Conservation (phyloP, 192 early-diverging fungal genomes). For the Endogone sp. region DNA sequence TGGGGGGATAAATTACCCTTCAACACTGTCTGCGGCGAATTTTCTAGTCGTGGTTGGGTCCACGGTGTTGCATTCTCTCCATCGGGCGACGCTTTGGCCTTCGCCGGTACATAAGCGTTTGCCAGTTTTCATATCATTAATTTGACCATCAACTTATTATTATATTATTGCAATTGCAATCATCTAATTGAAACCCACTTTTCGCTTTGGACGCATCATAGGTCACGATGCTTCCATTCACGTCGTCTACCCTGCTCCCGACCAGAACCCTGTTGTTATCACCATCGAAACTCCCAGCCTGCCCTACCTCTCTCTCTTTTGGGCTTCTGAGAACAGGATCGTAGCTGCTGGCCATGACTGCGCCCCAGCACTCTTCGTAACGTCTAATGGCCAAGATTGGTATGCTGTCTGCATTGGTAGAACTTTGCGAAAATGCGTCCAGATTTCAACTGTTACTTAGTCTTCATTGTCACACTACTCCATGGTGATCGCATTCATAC, state of each 20-base stretch:
- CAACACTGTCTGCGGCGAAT: constrained; percentile 89
- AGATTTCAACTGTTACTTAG: too few species aligned
- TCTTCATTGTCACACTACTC: too few species aligned
- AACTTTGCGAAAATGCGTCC: too few species aligned
- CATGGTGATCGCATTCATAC: not conserved
- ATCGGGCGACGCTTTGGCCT: constrained; percentile 81
- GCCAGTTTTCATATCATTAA: not conserved
- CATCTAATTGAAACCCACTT: not conserved
- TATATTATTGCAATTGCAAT: too few species aligned
- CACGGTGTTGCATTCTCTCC: constrained; percentile 92
- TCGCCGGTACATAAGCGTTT: constrained; percentile 45
- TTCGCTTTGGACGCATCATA: constrained; percentile 7
- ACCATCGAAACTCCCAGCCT: constrained; percentile 61
- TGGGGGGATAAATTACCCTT: constrained; percentile 97
- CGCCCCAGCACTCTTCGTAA: constrained; percentile 76
- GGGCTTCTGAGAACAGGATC: constrained; percentile 70
- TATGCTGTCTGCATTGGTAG: too few species aligned
- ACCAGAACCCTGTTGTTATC: constrained; percentile 39
- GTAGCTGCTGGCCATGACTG: constrained; percentile 94
- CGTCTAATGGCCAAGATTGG: constrained; percentile 56
- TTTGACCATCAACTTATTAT: constrained; percentile 2
- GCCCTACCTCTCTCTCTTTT: constrained; percentile 76
- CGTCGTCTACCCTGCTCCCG: constrained; percentile 66
- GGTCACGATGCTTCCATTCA: constrained; percentile 83
- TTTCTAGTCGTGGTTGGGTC: constrained; percentile 83